Percentiles rank a stretch among this genome's conserved stretches.
Evolutionary conservation across 371 early-diverging fungal species (phyloP).

Genomic region (Syncephalastrum monosporum): DNA sequence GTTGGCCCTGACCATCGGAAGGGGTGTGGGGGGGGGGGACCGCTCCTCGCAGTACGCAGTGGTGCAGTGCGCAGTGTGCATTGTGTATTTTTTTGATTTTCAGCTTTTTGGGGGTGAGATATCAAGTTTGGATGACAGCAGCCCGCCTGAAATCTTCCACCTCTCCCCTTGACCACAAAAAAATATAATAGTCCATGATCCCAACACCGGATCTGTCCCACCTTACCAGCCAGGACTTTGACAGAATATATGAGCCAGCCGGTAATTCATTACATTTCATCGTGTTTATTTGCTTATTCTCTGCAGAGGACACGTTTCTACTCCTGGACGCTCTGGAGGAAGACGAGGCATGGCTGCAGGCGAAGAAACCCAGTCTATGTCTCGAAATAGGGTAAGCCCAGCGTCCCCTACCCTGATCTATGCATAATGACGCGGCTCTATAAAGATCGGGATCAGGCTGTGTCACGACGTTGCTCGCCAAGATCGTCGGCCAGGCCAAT

Average conservation of each 20-base stretch:
- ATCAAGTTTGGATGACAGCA: no score
- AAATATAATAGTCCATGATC: constrained; percentile 42
- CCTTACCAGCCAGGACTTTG: constrained; percentile 62
- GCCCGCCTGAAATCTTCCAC: no score
- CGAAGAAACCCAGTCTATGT: constrained; percentile 62
- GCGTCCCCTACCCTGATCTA: not conserved
- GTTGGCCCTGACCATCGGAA: not conserved
- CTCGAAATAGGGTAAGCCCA: constrained; percentile 80
- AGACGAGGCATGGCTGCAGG: constrained; percentile 57
- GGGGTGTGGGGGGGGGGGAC: no score
- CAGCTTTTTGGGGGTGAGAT: no score
- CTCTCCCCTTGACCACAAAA: no score
- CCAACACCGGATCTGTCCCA: constrained; percentile 80
- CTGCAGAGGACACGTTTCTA: constrained; percentile 87
- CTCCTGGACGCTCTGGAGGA: constrained; percentile 90
- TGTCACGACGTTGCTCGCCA: constrained; percentile 75
- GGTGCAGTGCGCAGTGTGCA: no score
- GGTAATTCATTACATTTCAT: constrained; percentile 37
- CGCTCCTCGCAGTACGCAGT: no score
- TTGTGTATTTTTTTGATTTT: no score
- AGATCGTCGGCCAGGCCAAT: constrained; percentile 47
- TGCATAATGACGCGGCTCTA: not conserved
- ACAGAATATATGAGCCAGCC: constrained; percentile 86
- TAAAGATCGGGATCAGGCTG: constrained; percentile 87
- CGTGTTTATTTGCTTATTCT: not conserved